phyloP scores from a whole-genome alignment of 2,329 filamentous ascomycete species.

The Helotiales sp. region DNA sequence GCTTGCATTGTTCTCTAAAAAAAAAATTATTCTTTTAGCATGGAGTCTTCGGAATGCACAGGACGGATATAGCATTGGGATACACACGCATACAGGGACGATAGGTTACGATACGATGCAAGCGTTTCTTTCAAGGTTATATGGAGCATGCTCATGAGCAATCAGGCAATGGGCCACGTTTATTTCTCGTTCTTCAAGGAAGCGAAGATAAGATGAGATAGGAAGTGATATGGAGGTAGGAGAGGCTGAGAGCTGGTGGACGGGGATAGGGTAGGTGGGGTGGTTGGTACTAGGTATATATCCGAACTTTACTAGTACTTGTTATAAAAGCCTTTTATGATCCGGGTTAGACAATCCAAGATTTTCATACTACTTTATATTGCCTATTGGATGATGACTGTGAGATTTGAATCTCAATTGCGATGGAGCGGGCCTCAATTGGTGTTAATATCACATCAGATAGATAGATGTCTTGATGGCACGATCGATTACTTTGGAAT shows the following conservation, averaged over 20 bases:
- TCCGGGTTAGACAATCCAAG: background rate
- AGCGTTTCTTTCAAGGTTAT: background rate
- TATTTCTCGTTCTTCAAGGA: background rate
- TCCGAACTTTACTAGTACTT: background rate
- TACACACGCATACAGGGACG: background rate
- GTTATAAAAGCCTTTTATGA: slow-evolving; percentile 2
- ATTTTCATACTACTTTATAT: no score
- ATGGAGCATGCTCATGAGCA: background rate
- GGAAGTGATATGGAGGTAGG: background rate
- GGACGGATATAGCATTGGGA: background rate
- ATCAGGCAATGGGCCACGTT: background rate
- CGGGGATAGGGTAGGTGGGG: background rate
- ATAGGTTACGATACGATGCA: background rate
- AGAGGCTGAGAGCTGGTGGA: background rate
- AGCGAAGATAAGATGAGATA: background rate
- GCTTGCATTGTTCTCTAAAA: background rate
- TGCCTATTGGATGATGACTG: no score
- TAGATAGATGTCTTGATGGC: no score
- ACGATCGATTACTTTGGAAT: no score
- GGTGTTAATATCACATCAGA: no score
- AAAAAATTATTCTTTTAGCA: slow-evolving; percentile 10
- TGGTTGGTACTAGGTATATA: slow-evolving; percentile 6
- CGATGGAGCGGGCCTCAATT: no score
- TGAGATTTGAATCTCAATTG: background rate
- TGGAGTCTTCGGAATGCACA: slow-evolving; percentile 1